phyloP scores from a whole-genome alignment of 768 basidiomycete species.

The Goffeauzyma gilvescens region DNA sequence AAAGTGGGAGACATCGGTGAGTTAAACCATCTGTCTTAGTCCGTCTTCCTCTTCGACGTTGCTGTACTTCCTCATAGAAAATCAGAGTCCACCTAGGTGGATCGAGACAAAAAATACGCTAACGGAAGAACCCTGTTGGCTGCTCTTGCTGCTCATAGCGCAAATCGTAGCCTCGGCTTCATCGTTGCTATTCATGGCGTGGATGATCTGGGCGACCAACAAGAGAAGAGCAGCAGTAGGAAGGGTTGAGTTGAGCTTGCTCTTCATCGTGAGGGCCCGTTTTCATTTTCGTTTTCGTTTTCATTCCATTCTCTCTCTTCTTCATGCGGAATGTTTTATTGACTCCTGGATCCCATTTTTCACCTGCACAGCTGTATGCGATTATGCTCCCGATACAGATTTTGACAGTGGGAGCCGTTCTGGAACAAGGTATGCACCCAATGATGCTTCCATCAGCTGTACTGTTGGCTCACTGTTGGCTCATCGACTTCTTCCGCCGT shows the following conservation, averaged over 20 bases:
- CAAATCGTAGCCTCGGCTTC: constrained; percentile 66
- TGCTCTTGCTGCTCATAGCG: constrained; percentile 33
- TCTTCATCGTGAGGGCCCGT: constrained; percentile 22
- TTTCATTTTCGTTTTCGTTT: background rate
- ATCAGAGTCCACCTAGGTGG: too few species aligned
- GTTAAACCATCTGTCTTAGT: constrained; percentile 33
- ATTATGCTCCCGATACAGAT: constrained; percentile 56
- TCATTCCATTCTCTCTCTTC: background rate
- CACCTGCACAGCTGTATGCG: constrained; percentile 14
- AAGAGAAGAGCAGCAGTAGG: constrained; percentile 77
- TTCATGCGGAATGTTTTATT: background rate
- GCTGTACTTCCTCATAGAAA: too few species aligned
- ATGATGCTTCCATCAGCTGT: background rate
- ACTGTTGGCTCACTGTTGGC: background rate
- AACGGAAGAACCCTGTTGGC: background rate
- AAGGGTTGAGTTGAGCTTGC: constrained; percentile 27
- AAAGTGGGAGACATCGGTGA: constrained; percentile 46
- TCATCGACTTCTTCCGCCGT: too few species aligned
- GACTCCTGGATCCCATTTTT: too few species aligned
- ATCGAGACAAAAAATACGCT: too few species aligned
- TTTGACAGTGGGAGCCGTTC: constrained; percentile 56
- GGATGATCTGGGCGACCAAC: constrained; percentile 43
- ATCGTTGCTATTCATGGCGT: constrained; percentile 44
- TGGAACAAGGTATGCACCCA: constrained; percentile 43
- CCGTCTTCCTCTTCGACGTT: too few species aligned